Evolutionary conservation across 1,139 yeast species (phyloP).

Genomic region (Entelexis paramagnoliae): DNA sequence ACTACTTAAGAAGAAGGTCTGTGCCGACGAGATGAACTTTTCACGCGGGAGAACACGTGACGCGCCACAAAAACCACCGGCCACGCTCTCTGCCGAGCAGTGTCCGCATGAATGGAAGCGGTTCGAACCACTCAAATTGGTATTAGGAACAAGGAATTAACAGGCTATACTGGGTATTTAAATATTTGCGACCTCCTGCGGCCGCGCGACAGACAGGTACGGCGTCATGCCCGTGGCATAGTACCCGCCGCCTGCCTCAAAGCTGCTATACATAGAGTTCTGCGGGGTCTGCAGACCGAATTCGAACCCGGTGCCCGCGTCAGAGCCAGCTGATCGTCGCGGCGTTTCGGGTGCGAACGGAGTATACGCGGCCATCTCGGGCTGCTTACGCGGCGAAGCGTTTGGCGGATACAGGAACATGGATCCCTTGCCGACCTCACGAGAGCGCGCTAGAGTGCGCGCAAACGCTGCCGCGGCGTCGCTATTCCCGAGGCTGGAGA

Average conservation of each 20-base stretch:
- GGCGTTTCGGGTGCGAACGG: constrained; percentile 16
- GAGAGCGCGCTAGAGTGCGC: constrained; percentile 26
- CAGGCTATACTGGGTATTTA: not conserved
- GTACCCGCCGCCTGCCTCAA: constrained; percentile 23
- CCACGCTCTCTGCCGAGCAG: too few relatives aligned
- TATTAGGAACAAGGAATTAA: not conserved
- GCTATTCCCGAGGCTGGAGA: constrained; percentile 16
- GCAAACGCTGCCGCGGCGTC: constrained; percentile 31
- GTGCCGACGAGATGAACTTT: constrained; percentile 11
- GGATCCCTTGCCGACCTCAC: constrained; percentile 18
- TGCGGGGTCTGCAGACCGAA: constrained; percentile 27
- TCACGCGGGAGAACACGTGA: not conserved
- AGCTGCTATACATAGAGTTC: constrained; percentile 25
- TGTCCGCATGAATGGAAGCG: too few relatives aligned
- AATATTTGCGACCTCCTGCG: constrained; percentile 1
- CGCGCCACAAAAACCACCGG: not conserved
- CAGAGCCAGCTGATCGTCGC: constrained; percentile 5
- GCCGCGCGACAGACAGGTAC: constrained; percentile 21
- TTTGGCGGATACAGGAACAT: constrained; percentile 17
- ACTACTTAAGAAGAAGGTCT: too few relatives aligned
- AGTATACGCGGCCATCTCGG: constrained; percentile 12
- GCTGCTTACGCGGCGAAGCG: constrained; percentile 18
- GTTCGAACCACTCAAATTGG: too few relatives aligned
- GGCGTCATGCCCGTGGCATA: constrained; percentile 31
- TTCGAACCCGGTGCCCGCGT: not conserved